phyloP scores from a whole-genome alignment of 192 early-diverging fungal species.

The Neocallimastix lanati region DNA sequence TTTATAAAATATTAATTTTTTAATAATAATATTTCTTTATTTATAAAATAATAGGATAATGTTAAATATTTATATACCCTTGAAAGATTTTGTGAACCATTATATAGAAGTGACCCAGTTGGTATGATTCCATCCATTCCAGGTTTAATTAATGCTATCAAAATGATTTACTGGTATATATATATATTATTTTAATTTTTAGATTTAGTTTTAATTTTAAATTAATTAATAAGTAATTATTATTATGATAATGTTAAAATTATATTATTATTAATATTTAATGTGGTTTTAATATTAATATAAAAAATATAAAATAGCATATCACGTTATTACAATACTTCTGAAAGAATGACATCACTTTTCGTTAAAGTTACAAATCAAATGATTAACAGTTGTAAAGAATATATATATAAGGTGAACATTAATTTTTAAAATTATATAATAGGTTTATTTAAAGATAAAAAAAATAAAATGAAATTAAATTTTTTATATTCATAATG shows the following conservation, averaged over 20 bases:
- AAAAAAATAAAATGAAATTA: too few species aligned
- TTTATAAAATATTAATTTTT: too few species aligned
- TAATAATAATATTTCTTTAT: too few species aligned
- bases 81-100: constrained; percentile 44
- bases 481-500: too few species aligned
- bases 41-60: constrained; percentile 23
- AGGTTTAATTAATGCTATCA: constrained; percentile 45
- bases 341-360: constrained; percentile 44
- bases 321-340: constrained; percentile 50
- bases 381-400: constrained; percentile 50
- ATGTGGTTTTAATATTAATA: too few species aligned
- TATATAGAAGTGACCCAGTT: constrained; percentile 37
- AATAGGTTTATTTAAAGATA: too few species aligned
- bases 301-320: too few species aligned
- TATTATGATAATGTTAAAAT: too few species aligned
- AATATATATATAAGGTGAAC: constrained; percentile 45
- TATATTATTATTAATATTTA: too few species aligned
- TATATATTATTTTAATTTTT: background rate
- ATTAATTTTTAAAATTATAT: too few species aligned
- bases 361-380: constrained; percentile 53
- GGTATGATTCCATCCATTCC: constrained; percentile 47
- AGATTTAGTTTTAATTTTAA: background rate
- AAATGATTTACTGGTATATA: constrained; percentile 38
- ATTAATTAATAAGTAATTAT: too few species aligned
- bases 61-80: constrained; percentile 48